Percentiles rank a stretch among this genome's conserved stretches.
Conservation (phyloP, 768 basidiomycete species). For the Glaciozyma martinii region DNA sequence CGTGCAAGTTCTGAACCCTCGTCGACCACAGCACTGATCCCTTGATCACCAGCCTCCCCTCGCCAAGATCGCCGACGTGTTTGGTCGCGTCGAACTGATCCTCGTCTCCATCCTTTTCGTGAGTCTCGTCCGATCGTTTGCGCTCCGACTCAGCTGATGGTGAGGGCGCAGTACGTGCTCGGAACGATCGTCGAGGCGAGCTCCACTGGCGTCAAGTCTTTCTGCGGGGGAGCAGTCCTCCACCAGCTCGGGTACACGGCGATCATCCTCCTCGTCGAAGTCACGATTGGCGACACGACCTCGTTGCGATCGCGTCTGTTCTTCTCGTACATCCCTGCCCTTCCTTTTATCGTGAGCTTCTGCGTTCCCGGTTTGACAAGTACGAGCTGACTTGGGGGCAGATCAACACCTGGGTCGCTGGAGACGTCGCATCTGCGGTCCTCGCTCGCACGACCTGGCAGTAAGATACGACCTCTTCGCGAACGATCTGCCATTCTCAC, state of each 20-base stretch:
- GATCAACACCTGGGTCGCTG: constrained; percentile 39
- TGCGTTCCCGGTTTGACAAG: no score
- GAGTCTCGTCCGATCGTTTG: constrained; percentile 33
- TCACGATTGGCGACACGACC: constrained; percentile 38
- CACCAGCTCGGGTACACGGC: constrained; percentile 36
- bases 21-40: no score
- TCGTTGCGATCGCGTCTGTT: constrained; percentile 34
- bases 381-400: no score
- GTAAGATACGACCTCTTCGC: no score
- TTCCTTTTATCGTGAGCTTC: constrained; percentile 37
- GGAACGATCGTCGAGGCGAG: constrained; percentile 38
- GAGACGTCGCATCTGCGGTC: constrained; percentile 32
- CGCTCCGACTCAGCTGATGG: neutral
- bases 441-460: constrained; percentile 34
- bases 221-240: constrained; percentile 36
- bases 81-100: constrained; percentile 37
- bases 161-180: neutral
- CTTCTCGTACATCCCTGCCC: constrained; percentile 38
- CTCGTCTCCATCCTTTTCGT: constrained; percentile 36
- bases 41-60: no score
- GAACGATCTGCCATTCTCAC: no score
- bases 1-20: no score
- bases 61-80: no score
- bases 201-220: constrained; percentile 29
- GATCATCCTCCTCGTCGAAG: constrained; percentile 35